Evolutionary conservation across 768 basidiomycete genomes (phyloP), one percentile per base, ranked within the genome.

Genomic region (Mycena metata): DNA sequence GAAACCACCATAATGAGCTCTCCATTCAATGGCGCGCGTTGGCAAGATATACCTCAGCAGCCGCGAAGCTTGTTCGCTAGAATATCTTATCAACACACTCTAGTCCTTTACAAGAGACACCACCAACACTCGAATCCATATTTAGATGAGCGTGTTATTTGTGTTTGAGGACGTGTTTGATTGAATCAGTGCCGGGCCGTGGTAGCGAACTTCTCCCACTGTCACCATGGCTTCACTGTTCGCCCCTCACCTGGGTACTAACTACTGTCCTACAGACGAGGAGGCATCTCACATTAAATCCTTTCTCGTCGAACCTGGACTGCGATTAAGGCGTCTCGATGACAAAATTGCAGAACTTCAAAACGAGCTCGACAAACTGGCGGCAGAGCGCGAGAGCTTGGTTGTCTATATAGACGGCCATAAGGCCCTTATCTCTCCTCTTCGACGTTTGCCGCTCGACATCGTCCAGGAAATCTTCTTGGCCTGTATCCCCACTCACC

Each of bases 1-100:
- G 52, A 36, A 21, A 21, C 19, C 17, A 39, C 36, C 5, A 13
- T 39, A 15, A 24, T 33, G 17, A 36, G 35, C 35, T 39, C 9
- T 55, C 52, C 35, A 16, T 55, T 33, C 52, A 55, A 15, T 55
- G 52, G 52, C 52, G 52, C 7, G 52, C 52, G 35, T 55, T 55
- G 52, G 21, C 52, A 19, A 35, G 21, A 55, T 55, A 39, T 33
- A 15, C 35, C 33, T 35, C 52, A 21, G 21, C 36, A 4, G 52
- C 36, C 15, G 35, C 33, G 3, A 55, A 55, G 9, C 36, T 36
- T 36, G 36, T 36, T 36, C 36, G 36, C 36, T 36, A 36, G 36
- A 36, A 36, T 36, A 36, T 36, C n/a, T n/a, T n/a, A n/a, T n/a
- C n/a, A n/a, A n/a, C n/a, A n/a, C n/a, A n/a, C n/a, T n/a, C n/a